A percentile compares a stretch with the other conserved stretches of the same genome.
Conservation (phyloP, 768 basidiomycete species). For the Naganishia kalamii region DNA sequence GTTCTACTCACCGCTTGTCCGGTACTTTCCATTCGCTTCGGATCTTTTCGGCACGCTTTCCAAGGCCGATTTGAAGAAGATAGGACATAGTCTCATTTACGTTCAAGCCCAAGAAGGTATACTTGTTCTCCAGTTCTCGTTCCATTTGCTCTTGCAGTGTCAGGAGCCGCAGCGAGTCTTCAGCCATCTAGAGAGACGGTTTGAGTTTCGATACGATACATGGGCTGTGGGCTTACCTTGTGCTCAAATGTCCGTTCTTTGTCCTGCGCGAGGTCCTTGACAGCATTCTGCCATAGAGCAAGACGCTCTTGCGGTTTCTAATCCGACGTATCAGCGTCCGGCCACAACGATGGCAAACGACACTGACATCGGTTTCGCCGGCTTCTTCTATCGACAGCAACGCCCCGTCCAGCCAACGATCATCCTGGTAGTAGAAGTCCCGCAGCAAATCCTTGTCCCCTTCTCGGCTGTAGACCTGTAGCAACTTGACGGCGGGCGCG, state of each 20-base stretch:
- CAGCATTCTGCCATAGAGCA: slow-evolving; percentile 67
- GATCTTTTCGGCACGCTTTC: slow-evolving; percentile 82
- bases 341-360: background rate
- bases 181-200: slow-evolving; percentile 66
- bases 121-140: slow-evolving; percentile 70
- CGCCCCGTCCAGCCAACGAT: slow-evolving; percentile 86
- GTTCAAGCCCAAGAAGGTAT: slow-evolving; percentile 72
- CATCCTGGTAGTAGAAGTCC: slow-evolving; percentile 97
- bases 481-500: slow-evolving; percentile 65
- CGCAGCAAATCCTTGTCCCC: slow-evolving; percentile 85
- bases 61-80: slow-evolving; percentile 70
- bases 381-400: slow-evolving; percentile 82
- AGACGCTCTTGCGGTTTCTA: slow-evolving; percentile 57
- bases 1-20: slow-evolving; percentile 69
- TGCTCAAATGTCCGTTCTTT: slow-evolving; percentile 86
- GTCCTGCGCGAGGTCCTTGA: slow-evolving; percentile 91
- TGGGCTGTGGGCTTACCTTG: slow-evolving; percentile 55
- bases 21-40: slow-evolving; percentile 86
- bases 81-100: slow-evolving; percentile 77
- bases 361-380: slow-evolving; percentile 56
- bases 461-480: slow-evolving; percentile 84
- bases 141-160: slow-evolving; percentile 78
- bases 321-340: background rate
- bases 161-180: slow-evolving; percentile 71
- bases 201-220: background rate